Conservation (phyloP, 495 filamentous ascomycete species). For the Aspergillus campestris region DNA sequence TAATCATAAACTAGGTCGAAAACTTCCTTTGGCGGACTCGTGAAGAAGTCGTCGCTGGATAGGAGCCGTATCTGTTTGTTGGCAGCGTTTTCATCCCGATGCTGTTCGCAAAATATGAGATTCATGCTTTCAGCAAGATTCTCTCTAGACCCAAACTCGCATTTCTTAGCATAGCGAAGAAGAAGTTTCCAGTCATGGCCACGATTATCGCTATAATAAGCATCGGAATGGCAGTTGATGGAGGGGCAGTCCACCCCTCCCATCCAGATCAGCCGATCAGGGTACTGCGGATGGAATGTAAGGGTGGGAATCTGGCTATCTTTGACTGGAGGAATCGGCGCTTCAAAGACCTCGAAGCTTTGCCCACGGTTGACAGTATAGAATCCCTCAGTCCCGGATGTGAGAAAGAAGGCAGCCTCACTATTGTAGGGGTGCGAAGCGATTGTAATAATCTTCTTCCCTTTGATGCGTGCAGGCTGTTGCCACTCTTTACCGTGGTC, state of each 20-base stretch:
- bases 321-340: conserved; percentile 35
- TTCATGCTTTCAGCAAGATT: conserved; percentile 49
- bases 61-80: conserved; percentile 57
- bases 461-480: conserved; percentile 40
- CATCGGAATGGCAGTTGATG: conserved; percentile 55
- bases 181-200: conserved; percentile 68
- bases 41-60: conserved; percentile 67
- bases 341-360: conserved; percentile 58
- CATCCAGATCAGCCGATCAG: conserved; percentile 86
- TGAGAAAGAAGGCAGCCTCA: conserved; percentile 80
- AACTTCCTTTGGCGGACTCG: conserved; percentile 42
- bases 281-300: conserved; percentile 70
- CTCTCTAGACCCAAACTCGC: conserved; percentile 70
- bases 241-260: conserved; percentile 52
- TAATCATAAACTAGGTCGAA: conserved; percentile 71
- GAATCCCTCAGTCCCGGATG: conserved; percentile 54
- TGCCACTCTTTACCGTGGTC: conserved; percentile 86
- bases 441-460: conserved; percentile 56
- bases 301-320: conserved; percentile 40
- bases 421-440: conserved; percentile 69
- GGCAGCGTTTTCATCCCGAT: conserved; percentile 46
- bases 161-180: conserved; percentile 59
- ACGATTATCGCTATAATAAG: conserved; percentile 63
- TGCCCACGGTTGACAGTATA: conserved; percentile 71
- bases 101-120: conserved; percentile 76